These are phyloP conservation scores for Strigomonas oncopelti DNA, from an alignment of 208 protist species.

Conservation along the genomic window DNA sequence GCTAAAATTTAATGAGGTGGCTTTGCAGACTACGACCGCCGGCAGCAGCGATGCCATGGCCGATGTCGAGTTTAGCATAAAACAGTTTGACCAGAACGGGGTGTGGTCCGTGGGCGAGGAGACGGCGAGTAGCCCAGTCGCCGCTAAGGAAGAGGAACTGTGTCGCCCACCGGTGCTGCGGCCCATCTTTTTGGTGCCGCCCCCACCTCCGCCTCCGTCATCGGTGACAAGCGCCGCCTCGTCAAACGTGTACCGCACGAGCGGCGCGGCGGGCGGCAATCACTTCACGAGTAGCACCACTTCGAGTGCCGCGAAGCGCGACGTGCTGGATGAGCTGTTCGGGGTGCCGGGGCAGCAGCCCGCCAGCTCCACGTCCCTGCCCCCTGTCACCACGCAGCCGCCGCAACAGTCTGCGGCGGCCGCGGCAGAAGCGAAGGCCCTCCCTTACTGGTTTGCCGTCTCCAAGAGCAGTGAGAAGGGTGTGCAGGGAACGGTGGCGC, in stretches of 20 bases:
- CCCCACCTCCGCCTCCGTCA: not conserved
- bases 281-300: not conserved
- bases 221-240: too few relatives aligned
- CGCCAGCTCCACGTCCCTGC: too few relatives aligned
- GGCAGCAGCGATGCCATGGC: not conserved
- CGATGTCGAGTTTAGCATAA: not conserved
- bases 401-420: not conserved
- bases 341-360: not conserved
- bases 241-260: not conserved
- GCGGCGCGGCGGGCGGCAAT: too few relatives aligned
- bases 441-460: not conserved
- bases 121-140: not conserved
- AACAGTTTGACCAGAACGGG: not conserved
- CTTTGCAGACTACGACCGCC: not conserved
- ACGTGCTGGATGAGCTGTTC: conserved; percentile 20
- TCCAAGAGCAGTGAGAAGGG: not conserved
- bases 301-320: not conserved
- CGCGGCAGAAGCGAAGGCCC: not conserved
- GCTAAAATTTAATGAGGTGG: not conserved
- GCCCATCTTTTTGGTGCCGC: conserved; percentile 7
- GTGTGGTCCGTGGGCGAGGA: conserved; percentile 4
- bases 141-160: not conserved
- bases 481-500: not conserved
- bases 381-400: too few relatives aligned
- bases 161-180: not conserved